phyloP scores from a whole-genome alignment of 1,284 basidiomycete species.

The Pseudozyma thailandica region DNA sequence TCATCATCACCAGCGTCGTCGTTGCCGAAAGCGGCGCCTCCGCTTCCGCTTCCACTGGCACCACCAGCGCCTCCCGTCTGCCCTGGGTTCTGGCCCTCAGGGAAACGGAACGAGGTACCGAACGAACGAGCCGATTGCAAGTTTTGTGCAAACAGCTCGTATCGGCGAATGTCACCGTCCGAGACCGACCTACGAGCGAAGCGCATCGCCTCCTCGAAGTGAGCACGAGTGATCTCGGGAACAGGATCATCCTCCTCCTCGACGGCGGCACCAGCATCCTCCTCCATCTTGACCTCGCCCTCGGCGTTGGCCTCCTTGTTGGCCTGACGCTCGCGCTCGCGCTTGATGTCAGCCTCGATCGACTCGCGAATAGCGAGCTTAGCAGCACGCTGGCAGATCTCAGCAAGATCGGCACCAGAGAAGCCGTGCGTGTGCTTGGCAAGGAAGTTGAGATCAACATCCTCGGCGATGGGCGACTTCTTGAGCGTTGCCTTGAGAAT shows the following conservation, averaged over 20 bases:
- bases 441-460: constrained; percentile 87
- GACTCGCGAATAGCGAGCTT: constrained; percentile 95
- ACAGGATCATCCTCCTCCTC: constrained; percentile 91
- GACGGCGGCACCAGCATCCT: constrained; percentile 72
- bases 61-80: constrained; percentile 30
- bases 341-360: constrained; percentile 90
- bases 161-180: constrained; percentile 87
- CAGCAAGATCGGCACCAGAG: constrained; percentile 98
- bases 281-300: constrained; percentile 74
- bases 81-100: constrained; percentile 73
- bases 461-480: constrained; percentile 88
- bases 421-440: constrained; percentile 95
- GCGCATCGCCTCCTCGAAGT: constrained; percentile 97
- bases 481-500: constrained; percentile 91
- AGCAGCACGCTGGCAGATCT: constrained; percentile 97
- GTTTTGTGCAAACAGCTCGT: constrained; percentile 70
- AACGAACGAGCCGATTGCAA: constrained; percentile 69
- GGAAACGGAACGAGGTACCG: constrained; percentile 96
- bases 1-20: constrained; percentile 83
- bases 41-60: constrained; percentile 69
- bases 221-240: constrained; percentile 81
- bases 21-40: constrained; percentile 80
- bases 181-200: constrained; percentile 71
- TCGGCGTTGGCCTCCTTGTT: constrained; percentile 46
- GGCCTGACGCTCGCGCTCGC: constrained; percentile 74